phyloP scores from a whole-genome alignment of 768 basidiomycete species.

The Agaricus sinodeliciosus region DNA sequence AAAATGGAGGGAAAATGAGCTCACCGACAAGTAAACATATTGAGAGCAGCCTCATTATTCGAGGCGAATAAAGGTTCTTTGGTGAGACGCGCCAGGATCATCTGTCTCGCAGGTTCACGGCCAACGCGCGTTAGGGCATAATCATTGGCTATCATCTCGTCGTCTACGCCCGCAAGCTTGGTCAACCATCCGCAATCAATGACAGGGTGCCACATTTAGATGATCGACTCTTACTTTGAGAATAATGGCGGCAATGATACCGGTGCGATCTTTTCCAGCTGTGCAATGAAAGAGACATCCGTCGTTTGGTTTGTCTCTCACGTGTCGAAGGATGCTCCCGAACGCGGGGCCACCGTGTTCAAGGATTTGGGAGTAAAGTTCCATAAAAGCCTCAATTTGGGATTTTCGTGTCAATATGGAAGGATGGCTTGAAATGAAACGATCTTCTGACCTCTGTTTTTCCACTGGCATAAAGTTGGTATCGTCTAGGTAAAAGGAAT shows the following conservation, averaged over 20 bases:
- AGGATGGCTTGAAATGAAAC: conserved; percentile 1
- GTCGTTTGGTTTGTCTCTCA: conserved; percentile 61
- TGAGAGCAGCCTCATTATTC: conserved; percentile 70
- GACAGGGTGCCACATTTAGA: neutral
- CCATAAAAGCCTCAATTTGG: conserved; percentile 61
- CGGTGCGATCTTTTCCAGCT: conserved; percentile 82
- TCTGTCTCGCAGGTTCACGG: conserved; percentile 69
- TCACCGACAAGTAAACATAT: conserved; percentile 77
- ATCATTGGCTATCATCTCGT: conserved; percentile 60
- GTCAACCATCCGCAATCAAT: neutral
- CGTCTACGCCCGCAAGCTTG: conserved; percentile 68
- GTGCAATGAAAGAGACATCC: conserved; percentile 76
- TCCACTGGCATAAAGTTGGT: conserved; percentile 70
- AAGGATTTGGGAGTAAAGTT: conserved; percentile 74
- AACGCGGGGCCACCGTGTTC: conserved; percentile 67
- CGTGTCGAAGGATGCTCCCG: conserved; percentile 64
- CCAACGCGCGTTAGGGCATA: conserved; percentile 76
- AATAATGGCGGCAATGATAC: conserved; percentile 65
- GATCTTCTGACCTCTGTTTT: conserved; percentile 56
- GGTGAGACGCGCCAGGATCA: conserved; percentile 59
- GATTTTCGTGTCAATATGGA: neutral
- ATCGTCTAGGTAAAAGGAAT: conserved; percentile 39
- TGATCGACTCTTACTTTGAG: conserved; percentile 42
- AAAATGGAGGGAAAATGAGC: conserved; percentile 12
- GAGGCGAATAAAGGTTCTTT: conserved; percentile 71